Evolutionary conservation across 2,329 filamentous ascomycete species (phyloP).

Genomic region (Ascomycota sp.): DNA sequence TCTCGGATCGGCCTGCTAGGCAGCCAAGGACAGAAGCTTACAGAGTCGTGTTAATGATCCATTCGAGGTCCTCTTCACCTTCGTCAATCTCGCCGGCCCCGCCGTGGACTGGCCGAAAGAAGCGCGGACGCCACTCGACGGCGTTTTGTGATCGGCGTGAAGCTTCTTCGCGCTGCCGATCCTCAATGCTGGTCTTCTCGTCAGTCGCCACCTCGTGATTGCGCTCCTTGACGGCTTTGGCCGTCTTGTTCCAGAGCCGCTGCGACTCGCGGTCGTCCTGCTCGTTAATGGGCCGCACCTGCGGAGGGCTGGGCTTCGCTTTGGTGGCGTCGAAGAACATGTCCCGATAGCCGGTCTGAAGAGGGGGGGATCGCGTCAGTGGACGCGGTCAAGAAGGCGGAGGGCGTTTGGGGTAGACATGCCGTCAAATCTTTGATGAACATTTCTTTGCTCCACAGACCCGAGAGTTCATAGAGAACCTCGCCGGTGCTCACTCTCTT

Average conservation of each 20-base stretch:
- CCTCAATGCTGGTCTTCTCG: constrained; percentile 92
- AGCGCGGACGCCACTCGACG: constrained; percentile 68
- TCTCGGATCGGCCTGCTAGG: constrained; percentile 1
- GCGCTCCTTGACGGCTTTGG: constrained; percentile 58
- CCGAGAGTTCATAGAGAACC: constrained; percentile 74
- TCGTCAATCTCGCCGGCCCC: constrained; percentile 53
- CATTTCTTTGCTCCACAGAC: constrained; percentile 92
- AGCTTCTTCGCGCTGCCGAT: constrained; percentile 76
- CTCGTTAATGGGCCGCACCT: constrained; percentile 58
- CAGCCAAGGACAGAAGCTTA: too few relatives aligned
- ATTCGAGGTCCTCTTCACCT: constrained; percentile 78
- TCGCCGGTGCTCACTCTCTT: constrained; percentile 77
- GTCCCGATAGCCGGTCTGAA: constrained; percentile 69
- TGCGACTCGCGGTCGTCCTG: constrained; percentile 85
- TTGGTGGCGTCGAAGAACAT: constrained; percentile 73
- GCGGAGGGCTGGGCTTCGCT: constrained; percentile 55
- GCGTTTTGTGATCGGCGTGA: constrained; percentile 58
- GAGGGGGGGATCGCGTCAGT: neutral
- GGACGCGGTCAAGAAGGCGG: too few relatives aligned
- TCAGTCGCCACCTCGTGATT: constrained; percentile 83
- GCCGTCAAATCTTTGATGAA: constrained; percentile 66
- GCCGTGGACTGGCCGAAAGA: constrained; percentile 60
- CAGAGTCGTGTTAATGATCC: constrained; percentile 81
- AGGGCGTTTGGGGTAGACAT: constrained; percentile 10
- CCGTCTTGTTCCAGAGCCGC: constrained; percentile 65